A percentile compares a stretch with the other conserved stretches of the same genome.
Conservation (phyloP, 257 asterid genomes). For the Solanum chilense region DNA sequence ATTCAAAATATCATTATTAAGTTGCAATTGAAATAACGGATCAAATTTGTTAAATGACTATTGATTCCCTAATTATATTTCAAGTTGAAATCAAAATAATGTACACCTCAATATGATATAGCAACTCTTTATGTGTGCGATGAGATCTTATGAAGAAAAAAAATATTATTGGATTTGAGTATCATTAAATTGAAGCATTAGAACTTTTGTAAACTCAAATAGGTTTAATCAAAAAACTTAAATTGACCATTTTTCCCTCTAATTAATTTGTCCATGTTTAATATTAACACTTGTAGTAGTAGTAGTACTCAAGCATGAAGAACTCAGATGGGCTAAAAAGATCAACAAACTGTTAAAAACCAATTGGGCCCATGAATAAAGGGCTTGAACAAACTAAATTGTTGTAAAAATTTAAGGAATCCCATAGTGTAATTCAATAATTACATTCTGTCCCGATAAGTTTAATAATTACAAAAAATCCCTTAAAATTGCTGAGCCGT, state of each 20-base stretch:
- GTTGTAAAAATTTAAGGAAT: no score
- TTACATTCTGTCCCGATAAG: no score
- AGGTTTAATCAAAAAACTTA: background rate
- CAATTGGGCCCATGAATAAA: background rate
- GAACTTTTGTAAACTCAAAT: background rate
- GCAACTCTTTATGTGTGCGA: background rate
- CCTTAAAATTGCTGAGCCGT: no score
- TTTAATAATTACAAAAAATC: no score
- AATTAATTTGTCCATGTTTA: background rate
- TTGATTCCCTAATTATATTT: no score
- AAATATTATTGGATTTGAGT: background rate
- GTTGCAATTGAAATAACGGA: no score
- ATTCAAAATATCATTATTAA: no score
- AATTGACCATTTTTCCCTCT: background rate
- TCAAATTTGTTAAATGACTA: no score
- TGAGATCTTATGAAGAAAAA: background rate
- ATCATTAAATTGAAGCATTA: background rate
- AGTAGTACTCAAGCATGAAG: background rate
- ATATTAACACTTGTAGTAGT: background rate
- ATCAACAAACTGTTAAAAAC: background rate
- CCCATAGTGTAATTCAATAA: no score
- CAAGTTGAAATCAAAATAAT: no score
- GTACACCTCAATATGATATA: no score
- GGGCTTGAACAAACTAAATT: background rate
- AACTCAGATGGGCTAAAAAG: background rate